Base-by-base conservation (phyloP, 129 eudicot genomes). In the Flaveria brownii region DNA sequence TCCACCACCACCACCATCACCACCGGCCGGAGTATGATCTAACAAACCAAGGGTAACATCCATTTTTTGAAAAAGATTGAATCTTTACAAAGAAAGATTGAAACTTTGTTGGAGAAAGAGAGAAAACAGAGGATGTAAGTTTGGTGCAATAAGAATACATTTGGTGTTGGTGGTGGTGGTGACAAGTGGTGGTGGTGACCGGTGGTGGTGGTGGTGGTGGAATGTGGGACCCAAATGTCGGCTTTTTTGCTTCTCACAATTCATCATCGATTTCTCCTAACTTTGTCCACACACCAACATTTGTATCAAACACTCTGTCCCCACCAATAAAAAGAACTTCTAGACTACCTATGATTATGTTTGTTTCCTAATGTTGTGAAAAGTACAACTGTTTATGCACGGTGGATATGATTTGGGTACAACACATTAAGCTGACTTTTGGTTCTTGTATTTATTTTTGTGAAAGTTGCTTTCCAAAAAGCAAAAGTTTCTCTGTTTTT, bases 211-310 rank as follows among this genome's bases (percentile, higher is more conserved):
- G 18, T 65, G 81, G 77, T 71, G 81, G 77, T 75, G 77, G 75
- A 26, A n/a, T 36, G 74, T 68, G 87, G 96, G 90, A 23, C 91
- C 91, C 70, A 73, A 70, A 25, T 92, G 97, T 92, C 96, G 81
- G 89, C 69, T 84, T 81, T 81, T 89, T 86, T 83, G 96, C 87
- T 86, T 82, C 80, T 82, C 91, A 76, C 74, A 76, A 26, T 62
- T 30, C 87, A 88, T 88, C 88, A 84, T 87, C 82, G 81, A 80
- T 85, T 82, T 87, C 92, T 83, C 87, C 87, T 81, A 80, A 81
- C 82, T 69, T 69, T 81, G 89, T 82, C 84, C 87, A 89, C 86
- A 78, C 87, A 74, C 47, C 69, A 73, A 54, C 59, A 74, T 73
- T 72, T 82, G 71, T 46, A 80, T 74, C 76, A 57, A 72, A 77